phyloP scores from a whole-genome alignment of 495 filamentous ascomycete genomes.

The Jackrogersella multiformis region DNA sequence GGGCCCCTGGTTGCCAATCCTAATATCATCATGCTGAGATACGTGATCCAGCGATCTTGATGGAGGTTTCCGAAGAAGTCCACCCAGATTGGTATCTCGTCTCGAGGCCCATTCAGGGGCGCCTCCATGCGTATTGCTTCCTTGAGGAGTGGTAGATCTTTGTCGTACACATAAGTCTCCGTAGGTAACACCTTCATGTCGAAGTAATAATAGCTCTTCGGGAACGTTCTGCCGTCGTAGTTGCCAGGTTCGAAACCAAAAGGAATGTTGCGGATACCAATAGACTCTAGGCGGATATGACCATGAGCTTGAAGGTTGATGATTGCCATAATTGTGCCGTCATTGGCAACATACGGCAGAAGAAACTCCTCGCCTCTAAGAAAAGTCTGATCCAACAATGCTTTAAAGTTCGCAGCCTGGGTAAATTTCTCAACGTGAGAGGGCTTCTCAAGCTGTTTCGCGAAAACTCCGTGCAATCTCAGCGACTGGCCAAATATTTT shows the following conservation, averaged over 20 bases:
- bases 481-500: slow-evolving; percentile 64
- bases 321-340: slow-evolving; percentile 75
- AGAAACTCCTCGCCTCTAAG: slow-evolving; percentile 46
- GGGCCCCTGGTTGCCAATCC: slow-evolving; percentile 69
- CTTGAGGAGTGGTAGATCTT: slow-evolving; percentile 57
- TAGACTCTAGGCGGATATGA: slow-evolving; percentile 63
- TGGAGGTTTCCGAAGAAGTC: slow-evolving; percentile 76
- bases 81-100: slow-evolving; percentile 77
- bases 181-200: slow-evolving; percentile 67
- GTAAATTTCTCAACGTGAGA: slow-evolving; percentile 56
- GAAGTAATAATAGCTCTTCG: slow-evolving; percentile 70
- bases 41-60: slow-evolving; percentile 69
- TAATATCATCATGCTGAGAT: slow-evolving; percentile 66
- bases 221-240: slow-evolving; percentile 76
- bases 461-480: slow-evolving; percentile 66
- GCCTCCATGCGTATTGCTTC: slow-evolving; percentile 45
- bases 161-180: slow-evolving; percentile 67
- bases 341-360: slow-evolving; percentile 59
- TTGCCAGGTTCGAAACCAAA: slow-evolving; percentile 77
- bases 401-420: slow-evolving; percentile 68
- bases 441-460: slow-evolving; percentile 58
- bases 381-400: slow-evolving; percentile 65
- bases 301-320: slow-evolving; percentile 72
- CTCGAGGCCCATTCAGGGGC: slow-evolving; percentile 43
- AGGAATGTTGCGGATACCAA: slow-evolving; percentile 69